Base-by-base conservation (phyloP, 2,329 filamentous ascomycete genomes). In the Dactylonectria macrodidyma region DNA sequence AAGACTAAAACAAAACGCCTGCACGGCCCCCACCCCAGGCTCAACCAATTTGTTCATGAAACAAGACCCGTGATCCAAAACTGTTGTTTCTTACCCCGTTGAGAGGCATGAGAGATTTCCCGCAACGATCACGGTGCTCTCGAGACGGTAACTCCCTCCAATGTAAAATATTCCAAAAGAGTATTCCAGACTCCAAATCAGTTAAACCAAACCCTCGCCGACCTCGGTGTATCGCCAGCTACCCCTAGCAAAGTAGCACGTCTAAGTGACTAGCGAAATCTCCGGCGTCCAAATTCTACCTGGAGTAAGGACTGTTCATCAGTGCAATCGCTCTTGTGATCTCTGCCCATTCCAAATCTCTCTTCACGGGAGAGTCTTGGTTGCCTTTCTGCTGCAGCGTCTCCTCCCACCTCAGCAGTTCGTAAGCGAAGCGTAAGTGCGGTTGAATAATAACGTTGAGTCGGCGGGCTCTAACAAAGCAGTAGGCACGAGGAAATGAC, bases 391-490 rank as follows among this genome's bases (percentile, higher is more conserved):
- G 76, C 76, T 88, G 89, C 68, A 95, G 89, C 36, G 88, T 81
- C 80, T 98, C 95, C 81, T 99, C 96, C 94, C 95, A 98, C 80
- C 97, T 97, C 58, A 99, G 86, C 34, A 99, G 88, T 82, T 99
- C 96, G 78, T 98, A 97, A 73, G 93, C 93, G 82, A 99, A 99
- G 66, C 94, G 89, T 63, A 99, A 87, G 83, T 99, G 95, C 12
- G 96, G 96, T 80, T 99, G 96, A 71, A 99, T 98, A 71, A 99
- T 99, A 59, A 99, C 96, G 78, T 99, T 99, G 55, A 99, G 86
- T 68, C 96, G 88, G 60, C 96, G 89, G 22, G 96, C 96, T 36
- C 96, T 91, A 44, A 99, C 96, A 80, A 95, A 98, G 80, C 96
- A 98, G 81, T 99, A 99, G 66, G 96, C 96, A 62, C 93, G 89